phyloP scores from a whole-genome alignment of 148 eudicot species.

The Talinum fruticosum region DNA sequence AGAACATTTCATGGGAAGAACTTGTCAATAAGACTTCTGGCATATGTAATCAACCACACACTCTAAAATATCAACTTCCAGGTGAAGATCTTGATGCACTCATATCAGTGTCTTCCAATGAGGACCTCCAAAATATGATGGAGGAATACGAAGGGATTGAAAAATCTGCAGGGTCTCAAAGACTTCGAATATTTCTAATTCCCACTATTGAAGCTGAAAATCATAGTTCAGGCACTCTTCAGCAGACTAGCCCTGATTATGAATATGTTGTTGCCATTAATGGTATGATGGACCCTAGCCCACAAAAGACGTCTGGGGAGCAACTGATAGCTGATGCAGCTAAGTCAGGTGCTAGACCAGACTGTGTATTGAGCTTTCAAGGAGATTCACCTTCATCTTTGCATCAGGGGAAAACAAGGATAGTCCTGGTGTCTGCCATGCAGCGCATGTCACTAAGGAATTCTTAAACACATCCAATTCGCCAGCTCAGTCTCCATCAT shows the following conservation, averaged over 20 bases:
- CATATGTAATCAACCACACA: constrained; percentile 69
- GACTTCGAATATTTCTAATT: constrained; percentile 81
- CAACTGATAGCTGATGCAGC: constrained; percentile 33
- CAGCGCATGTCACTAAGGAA: constrained; percentile 31
- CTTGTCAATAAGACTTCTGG: constrained; percentile 60
- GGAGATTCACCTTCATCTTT: constrained; percentile 49
- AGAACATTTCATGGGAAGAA: constrained; percentile 65
- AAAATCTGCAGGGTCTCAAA: constrained; percentile 56
- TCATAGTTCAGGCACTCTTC: constrained; percentile 31
- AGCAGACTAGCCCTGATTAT: constrained; percentile 62
- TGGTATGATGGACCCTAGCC: constrained; percentile 55
- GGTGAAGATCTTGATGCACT: constrained; percentile 98
- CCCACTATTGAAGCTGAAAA: constrained; percentile 60
- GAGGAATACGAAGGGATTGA: constrained; percentile 78
- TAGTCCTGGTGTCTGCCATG: constrained; percentile 21
- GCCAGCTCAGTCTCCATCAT: constrained; percentile 38
- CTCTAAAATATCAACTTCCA: constrained; percentile 90
- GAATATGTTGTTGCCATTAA: constrained; percentile 89
- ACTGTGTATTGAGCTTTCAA: constrained; percentile 37
- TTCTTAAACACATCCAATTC: constrained; percentile 29
- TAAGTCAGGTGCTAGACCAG: constrained; percentile 31
- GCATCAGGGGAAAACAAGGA: constrained; percentile 34
- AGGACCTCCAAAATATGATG: constrained; percentile 93
- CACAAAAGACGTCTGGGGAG: constrained; percentile 39
- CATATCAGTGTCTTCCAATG: constrained; percentile 83